Evolutionary conservation across 768 basidiomycete genomes (phyloP).

Genomic region (Trametes cubensis): DNA sequence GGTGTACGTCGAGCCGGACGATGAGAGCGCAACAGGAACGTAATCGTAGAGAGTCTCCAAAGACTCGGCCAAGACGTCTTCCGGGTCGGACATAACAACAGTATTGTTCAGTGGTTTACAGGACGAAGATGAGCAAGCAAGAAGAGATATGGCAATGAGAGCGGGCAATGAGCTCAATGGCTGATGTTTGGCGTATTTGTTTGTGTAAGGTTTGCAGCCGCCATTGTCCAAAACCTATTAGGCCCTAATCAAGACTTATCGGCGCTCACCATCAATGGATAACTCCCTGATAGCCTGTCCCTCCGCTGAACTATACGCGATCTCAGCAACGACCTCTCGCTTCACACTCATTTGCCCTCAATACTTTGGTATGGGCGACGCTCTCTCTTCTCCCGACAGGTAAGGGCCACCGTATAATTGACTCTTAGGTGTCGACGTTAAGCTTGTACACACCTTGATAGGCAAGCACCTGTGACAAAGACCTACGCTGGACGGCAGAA

Average conservation of each 20-base stretch:
- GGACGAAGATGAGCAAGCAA: background rate
- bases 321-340: background rate
- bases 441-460: background rate
- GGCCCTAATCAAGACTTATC: background rate
- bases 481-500: conserved; percentile 27
- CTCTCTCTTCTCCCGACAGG: conserved; percentile 19
- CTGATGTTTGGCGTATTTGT: background rate
- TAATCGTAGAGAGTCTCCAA: conserved; percentile 64
- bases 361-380: conserved; percentile 17
- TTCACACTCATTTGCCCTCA: background rate
- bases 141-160: too few relatives aligned
- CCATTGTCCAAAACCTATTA: background rate
- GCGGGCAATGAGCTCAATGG: background rate
- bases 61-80: conserved; percentile 70
- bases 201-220: conserved; percentile 4
- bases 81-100: conserved; percentile 44
- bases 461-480: conserved; percentile 15
- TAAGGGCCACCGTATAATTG: background rate
- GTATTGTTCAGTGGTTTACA: background rate
- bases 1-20: conserved; percentile 54
- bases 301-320: background rate
- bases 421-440: background rate
- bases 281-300: background rate
- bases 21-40: conserved; percentile 60
- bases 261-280: conserved; percentile 6